Percentiles rank a stretch among this genome's conserved stretches.
phyloP scores from a whole-genome alignment of 257 asterid genomes.

The Osmanthus fragrans region DNA sequence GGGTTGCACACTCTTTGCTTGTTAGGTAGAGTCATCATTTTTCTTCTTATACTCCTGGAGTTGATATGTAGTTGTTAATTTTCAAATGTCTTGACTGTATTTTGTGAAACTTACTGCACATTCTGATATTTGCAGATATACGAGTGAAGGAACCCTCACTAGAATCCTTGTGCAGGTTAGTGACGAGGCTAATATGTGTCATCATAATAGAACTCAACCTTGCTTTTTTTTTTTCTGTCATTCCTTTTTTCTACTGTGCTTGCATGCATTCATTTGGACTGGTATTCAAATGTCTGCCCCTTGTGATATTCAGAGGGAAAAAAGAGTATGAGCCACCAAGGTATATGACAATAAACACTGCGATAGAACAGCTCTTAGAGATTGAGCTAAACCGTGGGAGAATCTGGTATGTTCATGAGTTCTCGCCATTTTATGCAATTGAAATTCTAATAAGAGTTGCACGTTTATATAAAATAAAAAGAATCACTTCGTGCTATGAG shows the following conservation, averaged over 20 bases:
- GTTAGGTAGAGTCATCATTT: constrained; percentile 50
- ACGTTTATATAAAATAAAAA: background rate
- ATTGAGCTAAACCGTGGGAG: constrained; percentile 59
- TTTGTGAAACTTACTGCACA: constrained; percentile 6
- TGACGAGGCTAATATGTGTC: background rate
- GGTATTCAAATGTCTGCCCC: constrained; percentile 7
- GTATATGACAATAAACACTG: constrained; percentile 80
- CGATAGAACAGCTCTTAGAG: constrained; percentile 90
- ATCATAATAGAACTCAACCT: background rate
- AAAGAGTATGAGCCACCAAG: constrained; percentile 86
- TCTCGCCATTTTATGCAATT: background rate
- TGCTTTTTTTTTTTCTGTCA: background rate
- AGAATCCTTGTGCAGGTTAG: constrained; percentile 89
- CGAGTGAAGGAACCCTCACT: constrained; percentile 82
- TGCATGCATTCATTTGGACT: background rate
- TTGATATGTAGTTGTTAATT: background rate
- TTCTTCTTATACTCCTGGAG: background rate
- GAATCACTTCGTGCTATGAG: background rate
- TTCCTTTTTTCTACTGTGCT: background rate
- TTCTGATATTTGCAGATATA: constrained; percentile 57
- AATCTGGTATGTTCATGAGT: constrained; percentile 46
- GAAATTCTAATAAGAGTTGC: background rate
- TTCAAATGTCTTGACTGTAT: background rate
- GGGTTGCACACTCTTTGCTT: constrained; percentile 91
- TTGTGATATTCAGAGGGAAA: constrained; percentile 58